These are phyloP conservation scores for Magnusiomyces magnusii DNA, from an alignment of 1,139 yeast genomes.

Conservation along the genomic window DNA sequence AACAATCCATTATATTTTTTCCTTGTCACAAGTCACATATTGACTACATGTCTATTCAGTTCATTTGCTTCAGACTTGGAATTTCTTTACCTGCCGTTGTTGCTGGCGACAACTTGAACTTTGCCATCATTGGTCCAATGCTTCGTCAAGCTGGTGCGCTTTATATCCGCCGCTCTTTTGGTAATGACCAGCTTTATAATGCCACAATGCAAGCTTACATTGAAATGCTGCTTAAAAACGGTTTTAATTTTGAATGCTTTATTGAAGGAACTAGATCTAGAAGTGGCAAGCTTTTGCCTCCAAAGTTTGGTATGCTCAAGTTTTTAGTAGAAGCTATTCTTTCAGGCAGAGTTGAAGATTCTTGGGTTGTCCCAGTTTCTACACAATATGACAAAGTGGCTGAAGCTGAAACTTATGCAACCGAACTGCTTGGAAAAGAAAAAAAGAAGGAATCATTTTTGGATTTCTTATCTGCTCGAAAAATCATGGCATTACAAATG, in stretches of 20 bases:
- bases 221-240: constrained; percentile 45
- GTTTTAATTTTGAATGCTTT: constrained; percentile 53
- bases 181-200: constrained; percentile 49
- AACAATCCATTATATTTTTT: constrained; percentile 35
- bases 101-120: constrained; percentile 64
- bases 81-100: constrained; percentile 53
- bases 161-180: constrained; percentile 37
- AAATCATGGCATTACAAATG: constrained; percentile 33
- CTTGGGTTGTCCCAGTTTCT: constrained; percentile 49
- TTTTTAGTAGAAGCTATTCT: constrained; percentile 44
- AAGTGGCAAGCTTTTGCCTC: constrained; percentile 56
- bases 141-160: constrained; percentile 38
- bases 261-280: constrained; percentile 63
- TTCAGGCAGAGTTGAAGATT: constrained; percentile 39
- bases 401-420: constrained; percentile 56
- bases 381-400: constrained; percentile 62
- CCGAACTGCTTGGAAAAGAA: constrained; percentile 54
- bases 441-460: constrained; percentile 39
- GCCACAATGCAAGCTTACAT: constrained; percentile 47
- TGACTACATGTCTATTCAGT: constrained; percentile 56
- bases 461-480: constrained; percentile 34
- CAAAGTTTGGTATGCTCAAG: constrained; percentile 58
- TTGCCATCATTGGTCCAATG: constrained; percentile 48
- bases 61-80: constrained; percentile 50
- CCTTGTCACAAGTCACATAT: constrained; percentile 59